Percentiles rank a stretch among this genome's conserved stretches.
phyloP scores from a whole-genome alignment of 1,284 basidiomycete genomes.

The Cutaneotrichosporon sp. region DNA sequence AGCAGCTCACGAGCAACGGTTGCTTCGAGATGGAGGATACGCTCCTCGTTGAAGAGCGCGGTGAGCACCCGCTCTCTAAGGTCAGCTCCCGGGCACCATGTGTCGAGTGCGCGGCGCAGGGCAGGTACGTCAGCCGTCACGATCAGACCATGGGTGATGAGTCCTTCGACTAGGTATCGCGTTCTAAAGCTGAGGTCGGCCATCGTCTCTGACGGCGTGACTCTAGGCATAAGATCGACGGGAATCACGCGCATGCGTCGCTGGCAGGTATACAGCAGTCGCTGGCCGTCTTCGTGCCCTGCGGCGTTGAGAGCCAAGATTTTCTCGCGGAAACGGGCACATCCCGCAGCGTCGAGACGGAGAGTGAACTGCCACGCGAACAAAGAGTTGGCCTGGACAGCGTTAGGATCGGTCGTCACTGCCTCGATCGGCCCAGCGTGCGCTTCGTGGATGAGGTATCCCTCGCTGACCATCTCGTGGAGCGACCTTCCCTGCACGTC shows the following conservation, averaged over 20 bases:
- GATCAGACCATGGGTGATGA: slow-evolving; percentile 25
- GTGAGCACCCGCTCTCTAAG: slow-evolving; percentile 19
- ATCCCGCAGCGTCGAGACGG: slow-evolving; percentile 1
- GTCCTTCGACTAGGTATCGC: slow-evolving; percentile 26
- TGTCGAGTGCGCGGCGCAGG: slow-evolving; percentile 13
- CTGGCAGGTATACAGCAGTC: slow-evolving; percentile 3
- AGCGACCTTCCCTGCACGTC: slow-evolving; percentile 7
- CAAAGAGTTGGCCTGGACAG: slow-evolving; percentile 14
- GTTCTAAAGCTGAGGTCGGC: slow-evolving; percentile 11
- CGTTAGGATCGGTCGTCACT: slow-evolving; percentile 4
- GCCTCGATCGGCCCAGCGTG: slow-evolving; percentile 18
- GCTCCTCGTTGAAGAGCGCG: slow-evolving; percentile 25
- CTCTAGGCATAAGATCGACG: slow-evolving; percentile 3
- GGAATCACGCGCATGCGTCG: neutral
- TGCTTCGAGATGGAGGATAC: slow-evolving; percentile 4
- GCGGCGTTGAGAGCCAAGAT: slow-evolving; percentile 8
- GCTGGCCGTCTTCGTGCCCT: slow-evolving; percentile 4
- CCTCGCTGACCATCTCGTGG: slow-evolving; percentile 11
- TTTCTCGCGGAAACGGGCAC: neutral
- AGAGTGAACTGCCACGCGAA: slow-evolving; percentile 20
- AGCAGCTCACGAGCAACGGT: neutral
- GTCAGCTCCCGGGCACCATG: neutral
- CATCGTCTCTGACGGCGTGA: slow-evolving; percentile 2
- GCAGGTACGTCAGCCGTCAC: slow-evolving; percentile 17
- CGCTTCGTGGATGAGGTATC: slow-evolving; percentile 19